Conservation (phyloP, 2,329 filamentous ascomycete genomes). For the Alternaria panax region DNA sequence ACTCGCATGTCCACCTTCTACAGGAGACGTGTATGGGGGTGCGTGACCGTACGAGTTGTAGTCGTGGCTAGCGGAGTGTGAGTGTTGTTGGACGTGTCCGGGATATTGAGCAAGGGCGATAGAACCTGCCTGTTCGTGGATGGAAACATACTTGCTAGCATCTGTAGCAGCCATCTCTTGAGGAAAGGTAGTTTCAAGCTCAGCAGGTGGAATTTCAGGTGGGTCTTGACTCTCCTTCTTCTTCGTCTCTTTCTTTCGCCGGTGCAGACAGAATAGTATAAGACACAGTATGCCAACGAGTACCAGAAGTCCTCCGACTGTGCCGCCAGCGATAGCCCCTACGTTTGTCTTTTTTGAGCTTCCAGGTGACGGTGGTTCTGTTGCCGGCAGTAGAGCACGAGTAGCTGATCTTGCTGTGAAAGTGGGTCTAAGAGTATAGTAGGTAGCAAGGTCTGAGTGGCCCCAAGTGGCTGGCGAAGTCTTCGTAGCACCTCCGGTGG, state of each 20-base stretch:
- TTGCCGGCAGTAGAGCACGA: slow-evolving; percentile 49
- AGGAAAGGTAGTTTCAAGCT: slow-evolving; percentile 41
- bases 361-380: slow-evolving; percentile 21
- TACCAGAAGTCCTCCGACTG: slow-evolving; percentile 48
- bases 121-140: slow-evolving; percentile 32
- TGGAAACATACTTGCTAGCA: slow-evolving; percentile 38
- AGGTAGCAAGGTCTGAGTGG: slow-evolving; percentile 60
- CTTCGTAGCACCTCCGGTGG: slow-evolving; percentile 62
- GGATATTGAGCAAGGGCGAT: slow-evolving; percentile 21
- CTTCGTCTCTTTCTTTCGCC: slow-evolving; percentile 44
- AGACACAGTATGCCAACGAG: slow-evolving; percentile 44
- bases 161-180: slow-evolving; percentile 40
- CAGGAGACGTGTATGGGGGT: slow-evolving; percentile 22
- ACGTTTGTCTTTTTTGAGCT: slow-evolving; percentile 36
- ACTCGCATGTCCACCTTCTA: slow-evolving; percentile 13
- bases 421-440: slow-evolving; percentile 61
- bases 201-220: slow-evolving; percentile 33
- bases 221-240: slow-evolving; percentile 14
- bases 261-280: slow-evolving; percentile 47
- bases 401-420: slow-evolving; percentile 61
- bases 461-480: slow-evolving; percentile 61
- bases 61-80: slow-evolving; percentile 30
- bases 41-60: slow-evolving; percentile 21
- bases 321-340: slow-evolving; percentile 52
- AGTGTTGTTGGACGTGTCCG: slow-evolving; percentile 24